These are phyloP conservation scores for Polygonum aviculare DNA, from an alignment of 148 eudicot genomes.

Conservation along the genomic window DNA sequence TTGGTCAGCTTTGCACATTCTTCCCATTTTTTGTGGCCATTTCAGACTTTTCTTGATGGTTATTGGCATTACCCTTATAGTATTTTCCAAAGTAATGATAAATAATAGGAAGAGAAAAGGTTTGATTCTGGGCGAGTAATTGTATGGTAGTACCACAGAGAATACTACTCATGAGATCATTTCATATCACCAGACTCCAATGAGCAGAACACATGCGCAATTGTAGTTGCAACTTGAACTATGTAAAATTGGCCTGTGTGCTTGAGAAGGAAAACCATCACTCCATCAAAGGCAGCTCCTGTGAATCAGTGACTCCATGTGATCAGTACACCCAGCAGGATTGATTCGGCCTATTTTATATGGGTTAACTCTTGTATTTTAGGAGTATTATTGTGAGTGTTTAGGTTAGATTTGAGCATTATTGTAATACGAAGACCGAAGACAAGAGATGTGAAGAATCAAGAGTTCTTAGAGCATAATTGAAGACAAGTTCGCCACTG, in stretches of 20 bases:
- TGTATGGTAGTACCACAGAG: not conserved
- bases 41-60: not conserved
- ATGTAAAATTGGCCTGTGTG: not conserved
- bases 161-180: not conserved
- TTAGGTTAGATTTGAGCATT: no score
- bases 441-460: no score
- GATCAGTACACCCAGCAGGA: not conserved
- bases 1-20: not conserved
- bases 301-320: not conserved
- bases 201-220: not conserved
- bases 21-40: not conserved
- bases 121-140: not conserved
- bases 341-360: no score
- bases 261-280: not conserved
- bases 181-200: not conserved
- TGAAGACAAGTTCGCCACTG: no score
- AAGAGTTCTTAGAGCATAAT: no score
- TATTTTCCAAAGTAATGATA: not conserved
- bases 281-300: not conserved
- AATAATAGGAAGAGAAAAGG: not conserved
- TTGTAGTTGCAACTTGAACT: slow-evolving; percentile 5
- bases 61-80: not conserved
- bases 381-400: no score
- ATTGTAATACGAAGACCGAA: no score
- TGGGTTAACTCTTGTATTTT: no score